These are phyloP conservation scores for Termitomyces sp. DNA, from an alignment of 768 basidiomycete genomes.

Conservation along the genomic window DNA sequence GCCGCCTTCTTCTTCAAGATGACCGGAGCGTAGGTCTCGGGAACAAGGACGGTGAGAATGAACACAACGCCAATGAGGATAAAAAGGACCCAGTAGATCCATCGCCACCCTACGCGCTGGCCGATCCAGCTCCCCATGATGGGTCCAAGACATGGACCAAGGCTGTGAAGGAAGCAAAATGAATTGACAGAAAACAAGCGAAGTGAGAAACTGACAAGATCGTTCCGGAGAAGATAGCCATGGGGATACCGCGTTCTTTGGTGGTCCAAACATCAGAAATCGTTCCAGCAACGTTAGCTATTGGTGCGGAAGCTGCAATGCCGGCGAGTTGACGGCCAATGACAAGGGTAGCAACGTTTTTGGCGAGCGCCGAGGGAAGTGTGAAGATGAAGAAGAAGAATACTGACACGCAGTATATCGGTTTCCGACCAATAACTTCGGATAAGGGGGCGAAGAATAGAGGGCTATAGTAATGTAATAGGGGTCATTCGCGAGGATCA, in stretches of 20 bases:
- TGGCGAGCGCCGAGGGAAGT: constrained; percentile 34
- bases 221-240: constrained; percentile 42
- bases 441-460: constrained; percentile 35
- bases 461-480: constrained; percentile 21
- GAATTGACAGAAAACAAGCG: background rate
- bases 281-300: constrained; percentile 39
- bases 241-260: constrained; percentile 38
- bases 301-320: constrained; percentile 10
- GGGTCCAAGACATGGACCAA: constrained; percentile 44
- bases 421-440: constrained; percentile 32
- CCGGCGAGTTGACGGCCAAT: constrained; percentile 33
- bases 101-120: constrained; percentile 36
- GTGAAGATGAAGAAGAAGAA: constrained; percentile 42
- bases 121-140: constrained; percentile 46
- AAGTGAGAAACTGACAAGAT: constrained; percentile 29
- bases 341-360: constrained; percentile 20
- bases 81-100: constrained; percentile 47
- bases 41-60: constrained; percentile 34
- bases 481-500: background rate
- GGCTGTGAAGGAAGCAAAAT: constrained; percentile 12
- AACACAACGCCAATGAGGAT: constrained; percentile 34
- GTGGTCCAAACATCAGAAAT: constrained; percentile 37
- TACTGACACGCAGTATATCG: constrained; percentile 30
- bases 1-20: constrained; percentile 39
- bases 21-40: constrained; percentile 47